Evolutionary conservation across 345 rosid species (phyloP), one percentile per base, ranked within the genome.

Genomic region (Mangifera indica): DNA sequence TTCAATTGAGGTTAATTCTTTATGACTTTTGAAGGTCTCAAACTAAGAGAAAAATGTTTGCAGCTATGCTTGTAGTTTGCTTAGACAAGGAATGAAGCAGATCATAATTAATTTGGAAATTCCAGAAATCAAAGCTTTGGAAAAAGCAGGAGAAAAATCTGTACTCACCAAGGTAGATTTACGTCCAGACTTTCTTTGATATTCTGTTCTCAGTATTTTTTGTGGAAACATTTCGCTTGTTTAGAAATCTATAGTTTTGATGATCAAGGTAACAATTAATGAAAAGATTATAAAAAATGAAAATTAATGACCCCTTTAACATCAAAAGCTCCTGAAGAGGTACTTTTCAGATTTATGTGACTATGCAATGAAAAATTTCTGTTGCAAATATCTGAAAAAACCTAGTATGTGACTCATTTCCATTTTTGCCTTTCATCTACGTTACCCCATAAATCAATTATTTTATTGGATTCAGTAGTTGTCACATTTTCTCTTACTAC

Each of bases 41-140:
- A 44, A 83, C 73, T 72, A 66, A 46, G 51, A 54, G 22, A 60
- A 24, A 72, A 55, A 53, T 11, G 69, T 76, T 60, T 83, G 81
- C 96, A 93, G 98, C 61, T 93, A 82, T 52, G 86, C 98, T 26
- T 91, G 98, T 85, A 91, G 98, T 78, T 83, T 93, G 84, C 93
- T 93, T 62, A 87, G 97, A 78, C 98, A 86, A 88, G 98, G 91
- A 72, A 93, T 93, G 98, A 86, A 88, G 79, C 98, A 93, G 85
- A 86, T 91, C 59, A 73, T 93, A 78, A 91, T 93, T 78, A 86
- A 73, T 74, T 81, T 93, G 78, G 97, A 91, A 68, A 78, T 61
- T 59, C 91, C 91, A 24, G 90, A 89, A 44, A 88, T 93, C 77
- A 83, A 70, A 56, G 82, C 76, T 61, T 80, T 89, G 69, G 98